Base-by-base conservation (phyloP, 2,329 filamentous ascomycete species). In the Aspergillus transmontanensis region DNA sequence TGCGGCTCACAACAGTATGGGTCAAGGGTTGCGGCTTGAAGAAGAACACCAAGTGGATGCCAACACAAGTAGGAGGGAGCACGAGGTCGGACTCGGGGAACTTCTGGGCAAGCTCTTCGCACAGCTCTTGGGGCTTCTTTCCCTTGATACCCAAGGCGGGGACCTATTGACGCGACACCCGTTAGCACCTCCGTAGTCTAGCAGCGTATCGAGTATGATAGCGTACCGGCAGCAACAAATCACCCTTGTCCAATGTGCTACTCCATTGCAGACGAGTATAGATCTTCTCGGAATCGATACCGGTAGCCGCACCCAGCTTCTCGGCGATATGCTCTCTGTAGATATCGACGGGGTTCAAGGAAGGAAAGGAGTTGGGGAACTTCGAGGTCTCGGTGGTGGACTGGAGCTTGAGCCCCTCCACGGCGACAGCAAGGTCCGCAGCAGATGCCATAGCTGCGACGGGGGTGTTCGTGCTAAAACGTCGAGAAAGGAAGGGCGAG, bases 1-100 rank as follows among this genome's bases (percentile, higher is more conserved):
- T 86, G 62, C 85, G 85, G 4, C 84, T 82, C 6, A 91, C 74
- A 14, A 90, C 81, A 23, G 88, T 80, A 36, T 82, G 80, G 11
- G 83, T 83, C 26, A 91, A 80, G 9, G 84, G 80, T 19, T 79
- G 76, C 0, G 86, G 81, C 71, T 87, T 86, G 82, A 89, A 90
- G 77, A 89, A 88, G 78, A 91, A 89, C 60, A 85, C 84, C 14
- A 91, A 78, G 66, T 88, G 88, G 11, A 85, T 83, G 64, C 87
- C 88, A 57, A 84, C 82, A 23, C 82, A 79, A 32, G 80, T 79
- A 2, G 87, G 87, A 62, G 82, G 82, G 64, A 83, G 79, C 64
- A 89, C 80, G 32, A 89, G 80, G 32, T 86, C 84, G 56, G 85
- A 86, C 53, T 84, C 82, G 41, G 85, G 84, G 69, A 88, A 87